phyloP scores from a whole-genome alignment of 306 rosid species.

The Argentina anserina region DNA sequence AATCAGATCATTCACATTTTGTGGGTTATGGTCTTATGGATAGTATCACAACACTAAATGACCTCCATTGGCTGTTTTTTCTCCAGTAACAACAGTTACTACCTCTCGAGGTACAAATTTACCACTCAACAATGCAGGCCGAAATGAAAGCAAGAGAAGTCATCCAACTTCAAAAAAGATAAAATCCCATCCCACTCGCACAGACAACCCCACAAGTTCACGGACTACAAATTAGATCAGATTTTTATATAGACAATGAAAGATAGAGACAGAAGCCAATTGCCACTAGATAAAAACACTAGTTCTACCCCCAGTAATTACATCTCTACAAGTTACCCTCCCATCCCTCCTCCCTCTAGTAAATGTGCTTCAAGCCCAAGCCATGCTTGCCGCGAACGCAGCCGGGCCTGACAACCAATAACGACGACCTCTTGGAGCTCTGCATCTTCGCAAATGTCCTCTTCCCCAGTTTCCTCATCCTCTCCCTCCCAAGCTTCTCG shows the following conservation, averaged over 20 bases:
- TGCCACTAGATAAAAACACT: neutral
- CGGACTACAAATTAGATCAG: neutral
- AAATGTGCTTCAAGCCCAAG: constrained; percentile 67
- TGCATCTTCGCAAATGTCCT: constrained; percentile 64
- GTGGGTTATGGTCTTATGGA: too few species aligned
- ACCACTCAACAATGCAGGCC: too few species aligned
- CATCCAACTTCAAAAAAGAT: neutral
- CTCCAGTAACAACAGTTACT: too few species aligned
- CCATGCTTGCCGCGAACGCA: constrained; percentile 93
- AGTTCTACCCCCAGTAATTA: neutral
- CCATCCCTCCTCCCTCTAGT: too few species aligned
- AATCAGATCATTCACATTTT: too few species aligned
- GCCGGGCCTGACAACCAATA: constrained; percentile 60
- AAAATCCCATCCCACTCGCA: neutral
- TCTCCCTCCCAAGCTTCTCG: constrained; percentile 57
- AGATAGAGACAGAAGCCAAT: neutral
- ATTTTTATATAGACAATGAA: neutral
- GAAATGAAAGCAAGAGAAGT: neutral
- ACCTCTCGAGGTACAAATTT: too few species aligned
- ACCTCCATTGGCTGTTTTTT: too few species aligned
- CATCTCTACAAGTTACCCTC: constrained; percentile 4
- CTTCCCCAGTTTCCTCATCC: constrained; percentile 93
- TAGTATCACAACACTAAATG: too few species aligned
- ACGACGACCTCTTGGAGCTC: constrained; percentile 53
- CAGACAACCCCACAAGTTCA: neutral